These are phyloP conservation scores for Suaeda aralocaspica DNA, from an alignment of 148 eudicot genomes.

Conservation along the genomic window DNA sequence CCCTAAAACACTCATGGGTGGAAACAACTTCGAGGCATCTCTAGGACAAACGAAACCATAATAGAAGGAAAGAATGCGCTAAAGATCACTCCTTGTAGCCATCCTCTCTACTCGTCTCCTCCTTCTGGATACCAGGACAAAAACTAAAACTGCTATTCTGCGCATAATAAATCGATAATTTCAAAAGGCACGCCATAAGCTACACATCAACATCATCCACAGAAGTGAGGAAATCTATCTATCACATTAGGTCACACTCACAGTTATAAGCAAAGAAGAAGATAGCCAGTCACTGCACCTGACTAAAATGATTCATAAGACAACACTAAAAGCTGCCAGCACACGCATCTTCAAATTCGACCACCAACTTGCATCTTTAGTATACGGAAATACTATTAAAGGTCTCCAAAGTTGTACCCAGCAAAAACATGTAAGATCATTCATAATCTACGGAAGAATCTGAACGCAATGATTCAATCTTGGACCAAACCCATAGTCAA, in stretches of 20 bases:
- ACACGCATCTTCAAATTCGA: neutral
- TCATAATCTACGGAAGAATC: neutral
- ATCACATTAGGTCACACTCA: neutral
- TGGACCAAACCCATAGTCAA: neutral
- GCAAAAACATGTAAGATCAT: neutral
- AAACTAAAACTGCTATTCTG: constrained; percentile 94
- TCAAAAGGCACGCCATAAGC: neutral
- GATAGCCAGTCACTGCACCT: neutral
- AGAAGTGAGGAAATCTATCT: neutral
- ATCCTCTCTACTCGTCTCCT: constrained; percentile 86
- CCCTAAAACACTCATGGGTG: constrained; percentile 39
- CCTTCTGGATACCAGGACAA: constrained; percentile 94
- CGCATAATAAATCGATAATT: constrained; percentile 5
- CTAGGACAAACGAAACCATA: neutral
- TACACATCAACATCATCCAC: neutral
- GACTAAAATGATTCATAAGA: neutral
- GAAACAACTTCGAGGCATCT: neutral
- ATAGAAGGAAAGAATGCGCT: neutral
- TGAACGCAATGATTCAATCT: neutral
- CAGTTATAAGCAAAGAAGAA: neutral
- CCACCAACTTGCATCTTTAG: neutral
- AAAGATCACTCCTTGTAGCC: constrained; percentile 64
- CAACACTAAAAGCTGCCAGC: neutral
- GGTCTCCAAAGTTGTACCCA: neutral
- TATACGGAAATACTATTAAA: neutral